Evolutionary conservation across 805 yeast species (phyloP).

Genomic region (Ogataea allantospora): DNA sequence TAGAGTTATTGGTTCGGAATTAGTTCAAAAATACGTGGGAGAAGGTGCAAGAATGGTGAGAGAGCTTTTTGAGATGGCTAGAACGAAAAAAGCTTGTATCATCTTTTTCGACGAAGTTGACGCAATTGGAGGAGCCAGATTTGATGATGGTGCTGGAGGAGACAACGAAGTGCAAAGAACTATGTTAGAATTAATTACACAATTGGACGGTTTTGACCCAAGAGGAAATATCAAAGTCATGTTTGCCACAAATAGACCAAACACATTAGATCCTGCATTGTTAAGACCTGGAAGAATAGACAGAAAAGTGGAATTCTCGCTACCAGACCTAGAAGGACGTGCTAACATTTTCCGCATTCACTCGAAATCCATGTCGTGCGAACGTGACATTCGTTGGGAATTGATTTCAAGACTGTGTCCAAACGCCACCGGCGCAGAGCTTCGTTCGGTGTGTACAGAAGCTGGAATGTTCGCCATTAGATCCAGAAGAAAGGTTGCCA

Average conservation of each 20-base stretch:
- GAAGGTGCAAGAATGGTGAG: conserved; percentile 99
- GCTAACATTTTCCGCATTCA: conserved; percentile 97
- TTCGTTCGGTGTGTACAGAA: conserved; percentile 97
- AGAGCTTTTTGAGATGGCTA: conserved; percentile 98
- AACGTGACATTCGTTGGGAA: conserved; percentile 98
- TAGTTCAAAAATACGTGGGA: conserved; percentile 98
- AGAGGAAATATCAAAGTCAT: conserved; percentile 98
- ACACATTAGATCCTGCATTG: conserved; percentile 95
- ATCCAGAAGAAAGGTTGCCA: conserved; percentile 96
- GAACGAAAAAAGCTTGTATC: conserved; percentile 96
- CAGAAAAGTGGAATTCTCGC: conserved; percentile 94
- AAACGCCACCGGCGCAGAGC: conserved; percentile 97
- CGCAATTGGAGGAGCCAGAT: conserved; percentile 99
- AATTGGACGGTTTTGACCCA: conserved; percentile 97
- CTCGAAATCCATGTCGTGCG: conserved; percentile 96
- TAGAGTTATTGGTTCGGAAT: conserved; percentile 96
- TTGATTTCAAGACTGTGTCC: conserved; percentile 96
- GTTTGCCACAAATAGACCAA: conserved; percentile 99
- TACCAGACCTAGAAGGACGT: conserved; percentile 96
- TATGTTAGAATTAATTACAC: conserved; percentile 97
- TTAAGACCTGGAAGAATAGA: conserved; percentile 98
- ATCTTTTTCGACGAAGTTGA: conserved; percentile 98
- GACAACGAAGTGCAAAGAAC: conserved; percentile 99
- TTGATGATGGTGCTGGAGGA: conserved; percentile 99
- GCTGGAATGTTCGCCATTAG: conserved; percentile 99